phyloP scores from a whole-genome alignment of 768 basidiomycete genomes.

The Punctularia strigosozonata region DNA sequence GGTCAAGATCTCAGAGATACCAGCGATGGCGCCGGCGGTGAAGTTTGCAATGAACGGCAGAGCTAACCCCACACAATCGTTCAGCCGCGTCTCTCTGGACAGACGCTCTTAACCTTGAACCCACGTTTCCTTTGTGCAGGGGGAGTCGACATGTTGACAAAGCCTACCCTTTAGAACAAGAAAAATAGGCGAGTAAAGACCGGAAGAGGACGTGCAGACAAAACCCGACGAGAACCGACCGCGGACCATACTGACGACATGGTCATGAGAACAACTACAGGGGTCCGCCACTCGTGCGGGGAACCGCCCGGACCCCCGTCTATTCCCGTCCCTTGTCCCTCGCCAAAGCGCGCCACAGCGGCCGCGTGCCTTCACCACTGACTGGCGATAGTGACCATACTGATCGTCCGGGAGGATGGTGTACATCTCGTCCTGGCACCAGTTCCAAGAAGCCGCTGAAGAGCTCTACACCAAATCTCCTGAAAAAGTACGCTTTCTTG shows the following conservation, averaged over 20 bases:
- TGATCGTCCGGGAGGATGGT: conserved; percentile 68
- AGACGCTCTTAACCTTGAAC: conserved; percentile 9
- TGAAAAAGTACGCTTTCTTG: conserved; percentile 40
- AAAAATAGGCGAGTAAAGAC: neutral
- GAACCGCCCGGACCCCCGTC: no score
- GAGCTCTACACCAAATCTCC: conserved; percentile 74
- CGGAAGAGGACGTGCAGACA: no score
- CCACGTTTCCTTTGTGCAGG: conserved; percentile 5
- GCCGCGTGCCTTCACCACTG: no score
- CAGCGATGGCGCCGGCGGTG: conserved; percentile 91
- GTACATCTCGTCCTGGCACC: conserved; percentile 84
- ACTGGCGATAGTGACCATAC: conserved; percentile 12
- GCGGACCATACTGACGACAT: no score
- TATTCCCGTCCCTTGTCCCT: no score
- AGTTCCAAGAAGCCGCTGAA: conserved; percentile 85
- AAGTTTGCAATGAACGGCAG: conserved; percentile 86
- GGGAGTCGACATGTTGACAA: neutral
- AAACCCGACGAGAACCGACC: no score
- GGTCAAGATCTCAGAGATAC: conserved; percentile 71
- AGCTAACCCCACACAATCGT: conserved; percentile 28
- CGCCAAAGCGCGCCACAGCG: no score
- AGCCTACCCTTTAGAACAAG: neutral
- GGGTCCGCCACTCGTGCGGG: no score
- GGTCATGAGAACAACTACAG: no score
- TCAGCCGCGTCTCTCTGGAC: neutral